Percentiles rank a stretch among this genome's conserved stretches.
Conservation (phyloP, 257 asterid species). For the Solanum lignicaule region DNA sequence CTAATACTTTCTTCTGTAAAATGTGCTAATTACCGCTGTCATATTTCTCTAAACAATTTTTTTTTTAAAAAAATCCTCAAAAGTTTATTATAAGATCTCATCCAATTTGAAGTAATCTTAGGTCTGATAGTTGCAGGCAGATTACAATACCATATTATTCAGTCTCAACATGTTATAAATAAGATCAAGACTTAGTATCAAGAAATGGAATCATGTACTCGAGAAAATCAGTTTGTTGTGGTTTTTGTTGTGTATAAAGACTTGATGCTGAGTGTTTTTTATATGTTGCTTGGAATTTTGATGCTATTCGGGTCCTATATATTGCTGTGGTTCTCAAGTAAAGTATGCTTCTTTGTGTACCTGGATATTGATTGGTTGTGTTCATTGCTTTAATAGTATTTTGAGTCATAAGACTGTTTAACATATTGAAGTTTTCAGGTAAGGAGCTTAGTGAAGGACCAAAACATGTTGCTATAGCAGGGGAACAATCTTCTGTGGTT, state of each 20-base stretch:
- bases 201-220: neutral
- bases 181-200: neutral
- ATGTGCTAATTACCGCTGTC: neutral
- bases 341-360: neutral
- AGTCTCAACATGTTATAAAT: neutral
- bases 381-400: neutral
- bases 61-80: neutral
- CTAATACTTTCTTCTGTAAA: neutral
- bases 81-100: neutral
- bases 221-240: neutral
- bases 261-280: neutral
- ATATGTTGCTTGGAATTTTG: neutral
- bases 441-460: slow-evolving; percentile 20
- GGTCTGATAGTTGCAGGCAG: neutral
- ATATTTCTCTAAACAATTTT: neutral
- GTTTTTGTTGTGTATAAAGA: neutral
- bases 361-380: neutral
- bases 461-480: slow-evolving; percentile 54
- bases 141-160: neutral
- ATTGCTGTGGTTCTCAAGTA: neutral
- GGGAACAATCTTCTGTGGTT: slow-evolving; percentile 61
- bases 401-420: neutral
- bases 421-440: slow-evolving; percentile 4
- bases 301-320: neutral
- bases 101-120: neutral